Evolutionary conservation across 805 yeast genomes (phyloP), one percentile per base, ranked within the genome.

Genomic region (Candida dajiaensis): DNA sequence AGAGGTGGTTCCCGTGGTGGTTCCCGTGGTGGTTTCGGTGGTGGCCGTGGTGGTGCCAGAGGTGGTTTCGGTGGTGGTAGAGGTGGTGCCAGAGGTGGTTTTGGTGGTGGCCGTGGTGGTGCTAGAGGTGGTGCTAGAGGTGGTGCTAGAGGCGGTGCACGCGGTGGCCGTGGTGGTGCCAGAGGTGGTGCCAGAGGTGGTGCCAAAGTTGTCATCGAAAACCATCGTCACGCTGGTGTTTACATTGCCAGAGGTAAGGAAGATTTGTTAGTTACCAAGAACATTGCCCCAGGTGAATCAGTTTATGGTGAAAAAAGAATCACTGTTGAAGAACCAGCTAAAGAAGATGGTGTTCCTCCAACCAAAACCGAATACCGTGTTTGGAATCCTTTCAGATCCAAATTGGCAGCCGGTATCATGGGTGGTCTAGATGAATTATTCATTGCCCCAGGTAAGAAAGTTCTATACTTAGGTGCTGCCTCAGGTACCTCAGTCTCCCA

Each of bases 331-430:
- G 97, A 87, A 67, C 96, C 97, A 56, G 80, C 92, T 48, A 80
- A 76, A 63, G 95, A 85, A 66, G 95, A 85, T 64, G 85, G 85
- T 65, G 87, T 83, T 49, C 87, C 94, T 58, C 82, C 94, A 56
- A 89, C 97, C 65, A 94, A 94, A 78, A 80, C 83, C 52, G 99
- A 94, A 77, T 94, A 94, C 83, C 90, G 99, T 81, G 99, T 94
- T 59, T 94, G 99, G 99, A 94, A 94, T 75, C 99, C 99, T 54
- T 94, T 94, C 86, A 86, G 99, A 83, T 92, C 98, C 50, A 94
- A 94, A 81, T 78, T 94, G 76, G 99, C 99, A 68, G 99, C 99
- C 53, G 99, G 99, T 86, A 88, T 94, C 59, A 87, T 94, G 89
- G 99, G 99, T 75, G 99, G 99, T 85, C 74, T 94, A 60, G 99